phyloP scores from a whole-genome alignment of 2,329 filamentous ascomycete species.

The Cercospora nicotianae region DNA sequence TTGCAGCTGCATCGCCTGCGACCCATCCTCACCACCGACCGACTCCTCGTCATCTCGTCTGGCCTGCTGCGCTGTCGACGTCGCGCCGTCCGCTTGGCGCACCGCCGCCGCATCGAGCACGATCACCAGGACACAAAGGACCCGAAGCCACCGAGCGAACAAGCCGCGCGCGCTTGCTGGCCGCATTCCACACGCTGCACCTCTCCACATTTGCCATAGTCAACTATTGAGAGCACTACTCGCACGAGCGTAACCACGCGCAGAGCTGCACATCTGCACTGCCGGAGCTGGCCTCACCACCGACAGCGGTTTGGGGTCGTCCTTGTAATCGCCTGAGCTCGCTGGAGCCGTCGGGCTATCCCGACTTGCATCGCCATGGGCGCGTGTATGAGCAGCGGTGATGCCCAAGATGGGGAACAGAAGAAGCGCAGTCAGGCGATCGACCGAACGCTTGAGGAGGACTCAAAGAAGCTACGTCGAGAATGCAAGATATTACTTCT shows the following conservation, averaged over 20 bases:
- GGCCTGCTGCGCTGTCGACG: not conserved
- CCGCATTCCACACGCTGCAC: slow-evolving; percentile 27
- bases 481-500: slow-evolving; percentile 98
- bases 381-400: slow-evolving; percentile 87
- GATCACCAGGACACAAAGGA: slow-evolving; percentile 12
- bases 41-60: not conserved
- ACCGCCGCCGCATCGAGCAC: slow-evolving; percentile 3
- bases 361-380: slow-evolving; percentile 64
- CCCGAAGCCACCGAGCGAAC: slow-evolving; percentile 17
- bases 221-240: slow-evolving; percentile 1
- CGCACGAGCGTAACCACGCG: not conserved
- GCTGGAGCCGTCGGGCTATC: slow-evolving; percentile 30
- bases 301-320: slow-evolving; percentile 27
- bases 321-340: slow-evolving; percentile 30
- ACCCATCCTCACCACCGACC: not conserved
- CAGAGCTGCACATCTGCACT: slow-evolving; percentile 8
- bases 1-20: not conserved
- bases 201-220: slow-evolving; percentile 5
- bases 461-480: slow-evolving; percentile 84
- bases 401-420: slow-evolving; percentile 78
- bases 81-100: not conserved
- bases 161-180: slow-evolving; percentile 17
- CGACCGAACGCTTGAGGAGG: slow-evolving; percentile 89
- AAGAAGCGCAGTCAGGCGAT: slow-evolving; percentile 97
- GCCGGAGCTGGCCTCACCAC: slow-evolving; percentile 24